These are phyloP conservation scores for Grosmannia clavigera DNA, from an alignment of 2,329 filamentous ascomycete species.

Conservation along the genomic window DNA sequence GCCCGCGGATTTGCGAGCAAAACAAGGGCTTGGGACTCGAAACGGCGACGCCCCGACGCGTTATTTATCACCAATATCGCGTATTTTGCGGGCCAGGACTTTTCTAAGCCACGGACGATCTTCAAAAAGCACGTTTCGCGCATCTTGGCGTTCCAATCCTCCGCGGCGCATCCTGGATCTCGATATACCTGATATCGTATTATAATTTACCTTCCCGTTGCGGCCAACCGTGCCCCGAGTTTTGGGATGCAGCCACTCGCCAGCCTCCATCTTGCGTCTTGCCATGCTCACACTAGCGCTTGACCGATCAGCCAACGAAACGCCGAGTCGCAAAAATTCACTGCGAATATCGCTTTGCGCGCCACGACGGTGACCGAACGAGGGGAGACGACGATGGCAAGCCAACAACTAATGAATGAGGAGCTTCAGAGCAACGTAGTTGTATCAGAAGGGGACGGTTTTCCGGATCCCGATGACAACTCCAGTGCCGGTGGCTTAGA, in stretches of 20 bases:
- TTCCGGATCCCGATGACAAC: slow-evolving; percentile 16
- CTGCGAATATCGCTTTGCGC: neutral
- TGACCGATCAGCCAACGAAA: neutral
- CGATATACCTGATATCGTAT: neutral
- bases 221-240: neutral
- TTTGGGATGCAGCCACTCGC: slow-evolving; percentile 5
- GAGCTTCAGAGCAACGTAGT: slow-evolving; percentile 44
- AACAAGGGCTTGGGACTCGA: slow-evolving; percentile 1
- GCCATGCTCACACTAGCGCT: slow-evolving; percentile 8
- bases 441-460: slow-evolving; percentile 31
- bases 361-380: neutral
- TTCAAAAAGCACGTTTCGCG: slow-evolving; percentile 4
- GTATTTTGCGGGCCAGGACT: slow-evolving; percentile 1
- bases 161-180: slow-evolving; percentile 6
- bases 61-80: slow-evolving; percentile 8
- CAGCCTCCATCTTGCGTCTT: neutral
- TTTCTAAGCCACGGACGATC: neutral
- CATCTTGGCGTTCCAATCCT: slow-evolving; percentile 1
- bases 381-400: slow-evolving; percentile 26
- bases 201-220: neutral
- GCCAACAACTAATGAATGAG: slow-evolving; percentile 42
- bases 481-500: slow-evolving; percentile 18
- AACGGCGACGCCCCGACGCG: slow-evolving; percentile 7
- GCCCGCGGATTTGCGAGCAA: neutral
- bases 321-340: neutral